Conservation (phyloP, 2,329 filamentous ascomycete species). For the Colletotrichum somersetense region DNA sequence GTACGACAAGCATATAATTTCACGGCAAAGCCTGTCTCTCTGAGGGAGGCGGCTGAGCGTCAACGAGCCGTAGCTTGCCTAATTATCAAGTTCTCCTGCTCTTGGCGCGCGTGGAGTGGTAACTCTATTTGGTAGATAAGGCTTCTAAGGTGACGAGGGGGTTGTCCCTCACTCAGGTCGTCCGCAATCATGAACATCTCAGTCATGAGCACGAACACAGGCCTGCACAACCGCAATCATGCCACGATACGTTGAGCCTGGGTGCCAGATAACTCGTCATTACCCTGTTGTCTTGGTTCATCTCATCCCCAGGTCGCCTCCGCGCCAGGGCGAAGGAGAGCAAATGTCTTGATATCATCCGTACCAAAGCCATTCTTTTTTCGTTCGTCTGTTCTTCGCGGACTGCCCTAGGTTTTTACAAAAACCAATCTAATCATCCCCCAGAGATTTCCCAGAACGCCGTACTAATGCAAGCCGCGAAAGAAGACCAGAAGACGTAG, state of each 20-base stretch:
- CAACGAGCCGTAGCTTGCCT: neutral
- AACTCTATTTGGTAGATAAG: neutral
- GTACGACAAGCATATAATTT: neutral
- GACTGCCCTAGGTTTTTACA: constrained; percentile 43
- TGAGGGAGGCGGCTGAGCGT: neutral
- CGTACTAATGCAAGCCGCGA: constrained; percentile 58
- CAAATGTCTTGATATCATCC: constrained; percentile 33
- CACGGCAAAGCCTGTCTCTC: neutral
- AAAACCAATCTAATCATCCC: constrained; percentile 43
- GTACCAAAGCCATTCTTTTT: constrained; percentile 34
- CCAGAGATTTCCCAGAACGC: constrained; percentile 51
- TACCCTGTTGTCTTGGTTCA: constrained; percentile 35
- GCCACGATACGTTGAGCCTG: constrained; percentile 28
- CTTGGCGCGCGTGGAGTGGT: neutral
- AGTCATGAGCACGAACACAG: neutral
- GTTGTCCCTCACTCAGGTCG: neutral
- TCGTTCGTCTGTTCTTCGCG: constrained; percentile 36
- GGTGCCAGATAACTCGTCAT: constrained; percentile 37
- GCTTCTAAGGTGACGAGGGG: too few species aligned
- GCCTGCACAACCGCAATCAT: constrained; percentile 26
- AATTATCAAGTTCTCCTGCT: neutral
- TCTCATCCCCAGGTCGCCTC: constrained; percentile 24
- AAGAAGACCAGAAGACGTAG: constrained; percentile 42
- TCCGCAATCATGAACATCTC: neutral
- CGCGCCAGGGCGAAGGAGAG: constrained; percentile 18